Evolutionary conservation across 164 flowering plant species (phyloP).

Genomic region (Kingdonia uniflora): DNA sequence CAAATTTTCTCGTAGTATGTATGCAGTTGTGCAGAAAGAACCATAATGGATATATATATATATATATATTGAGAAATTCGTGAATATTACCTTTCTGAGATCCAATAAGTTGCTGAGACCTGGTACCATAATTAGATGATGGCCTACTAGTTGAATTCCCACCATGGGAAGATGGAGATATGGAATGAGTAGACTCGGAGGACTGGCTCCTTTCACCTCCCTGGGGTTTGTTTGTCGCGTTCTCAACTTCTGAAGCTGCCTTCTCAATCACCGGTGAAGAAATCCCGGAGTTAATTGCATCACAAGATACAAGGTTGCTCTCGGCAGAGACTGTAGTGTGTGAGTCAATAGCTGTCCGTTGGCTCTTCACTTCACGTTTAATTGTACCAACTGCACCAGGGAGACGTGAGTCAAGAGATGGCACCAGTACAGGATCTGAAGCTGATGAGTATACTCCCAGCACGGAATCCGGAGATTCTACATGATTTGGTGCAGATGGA

Average conservation of each 20-base stretch:
- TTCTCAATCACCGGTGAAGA: constrained; percentile 13
- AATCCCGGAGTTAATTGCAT: constrained; percentile 11
- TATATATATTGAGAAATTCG: too few relatives aligned
- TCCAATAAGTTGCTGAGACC: constrained; percentile 42
- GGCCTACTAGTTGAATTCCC: constrained; percentile 40
- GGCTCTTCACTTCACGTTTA: constrained; percentile 50
- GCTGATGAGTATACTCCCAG: constrained; percentile 50
- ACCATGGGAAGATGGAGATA: constrained; percentile 23
- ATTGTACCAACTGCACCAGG: constrained; percentile 44
- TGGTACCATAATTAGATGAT: constrained; percentile 51
- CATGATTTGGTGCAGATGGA: constrained; percentile 17
- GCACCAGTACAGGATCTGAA: constrained; percentile 55
- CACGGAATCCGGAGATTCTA: constrained; percentile 25
- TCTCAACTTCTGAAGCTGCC: constrained; percentile 26
- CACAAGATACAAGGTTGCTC: constrained; percentile 16
- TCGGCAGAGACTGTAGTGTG: constrained; percentile 19
- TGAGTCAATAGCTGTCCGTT: constrained; percentile 23
- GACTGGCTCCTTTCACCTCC: constrained; percentile 35
- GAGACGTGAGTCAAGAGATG: constrained; percentile 42
- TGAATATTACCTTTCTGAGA: constrained; percentile 28
- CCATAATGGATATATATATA: too few relatives aligned
- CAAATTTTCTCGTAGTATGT: too few relatives aligned
- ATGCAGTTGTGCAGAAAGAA: too few relatives aligned
- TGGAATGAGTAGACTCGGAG: constrained; percentile 29
- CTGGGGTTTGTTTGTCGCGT: constrained; percentile 26